A percentile compares a stretch with the other conserved stretches of the same genome.
phyloP scores from a whole-genome alignment of 2,329 filamentous ascomycete species.

The Fusarium sp. region DNA sequence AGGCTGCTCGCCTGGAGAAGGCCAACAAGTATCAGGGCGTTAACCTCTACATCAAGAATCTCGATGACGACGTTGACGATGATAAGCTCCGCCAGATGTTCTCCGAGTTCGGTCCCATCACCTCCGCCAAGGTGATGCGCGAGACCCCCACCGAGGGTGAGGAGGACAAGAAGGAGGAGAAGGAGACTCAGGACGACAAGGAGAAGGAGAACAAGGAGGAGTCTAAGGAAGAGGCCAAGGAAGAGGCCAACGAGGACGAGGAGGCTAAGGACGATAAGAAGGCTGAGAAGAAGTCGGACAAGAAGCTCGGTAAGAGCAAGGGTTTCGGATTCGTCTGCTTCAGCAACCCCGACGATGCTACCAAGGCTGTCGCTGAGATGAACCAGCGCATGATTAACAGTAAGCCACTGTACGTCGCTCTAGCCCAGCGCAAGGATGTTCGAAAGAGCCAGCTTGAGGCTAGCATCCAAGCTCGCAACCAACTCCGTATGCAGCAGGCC shows the following conservation, averaged over 20 bases:
- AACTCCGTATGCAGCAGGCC: slow-evolving; percentile 97
- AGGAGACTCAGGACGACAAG: slow-evolving; percentile 62
- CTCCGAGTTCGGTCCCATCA: slow-evolving; percentile 91
- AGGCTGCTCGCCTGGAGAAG: slow-evolving; percentile 97
- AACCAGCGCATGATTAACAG: slow-evolving; percentile 98
- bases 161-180: slow-evolving; percentile 66
- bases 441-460: slow-evolving; percentile 99
- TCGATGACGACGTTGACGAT: slow-evolving; percentile 96
- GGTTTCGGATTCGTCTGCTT: slow-evolving; percentile 99
- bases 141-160: slow-evolving; percentile 73
- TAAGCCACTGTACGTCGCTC: slow-evolving; percentile 97
- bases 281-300: slow-evolving; percentile 68
- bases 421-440: slow-evolving; percentile 99
- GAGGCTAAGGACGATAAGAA: slow-evolving; percentile 67
- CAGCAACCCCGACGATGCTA: slow-evolving; percentile 98
- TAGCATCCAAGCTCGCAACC: slow-evolving; percentile 98
- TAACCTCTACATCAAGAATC: slow-evolving; percentile 99
- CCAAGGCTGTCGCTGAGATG: slow-evolving; percentile 99
- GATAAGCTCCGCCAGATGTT: slow-evolving; percentile 98
- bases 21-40: slow-evolving; percentile 99
- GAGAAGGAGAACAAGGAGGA: slow-evolving; percentile 61
- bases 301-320: slow-evolving; percentile 96
- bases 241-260: slow-evolving; percentile 62
- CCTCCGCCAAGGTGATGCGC: slow-evolving; percentile 99
- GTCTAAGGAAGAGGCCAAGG: slow-evolving; percentile 62